These are phyloP conservation scores for Arabidopsis arenosa DNA, from an alignment of 345 rosid genomes.

Conservation along the genomic window DNA sequence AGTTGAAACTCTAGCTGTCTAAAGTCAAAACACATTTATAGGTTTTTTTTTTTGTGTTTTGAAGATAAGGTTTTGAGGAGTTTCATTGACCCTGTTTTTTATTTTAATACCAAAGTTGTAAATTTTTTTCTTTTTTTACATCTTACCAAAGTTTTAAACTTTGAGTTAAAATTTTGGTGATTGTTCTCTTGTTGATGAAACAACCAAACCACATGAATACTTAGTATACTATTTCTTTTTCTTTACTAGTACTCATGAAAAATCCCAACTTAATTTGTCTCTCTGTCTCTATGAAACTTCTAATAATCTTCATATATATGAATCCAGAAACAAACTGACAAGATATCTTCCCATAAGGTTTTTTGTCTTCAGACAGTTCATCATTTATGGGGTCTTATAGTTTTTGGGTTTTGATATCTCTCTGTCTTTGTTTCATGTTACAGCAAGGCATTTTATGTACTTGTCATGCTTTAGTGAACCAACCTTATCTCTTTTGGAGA, in stretches of 20 bases:
- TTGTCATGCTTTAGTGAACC: slow-evolving; percentile 36
- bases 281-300: slow-evolving; percentile 42
- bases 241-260: not conserved
- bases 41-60: not conserved
- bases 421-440: slow-evolving; percentile 30
- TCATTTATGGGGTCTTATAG: slow-evolving; percentile 36
- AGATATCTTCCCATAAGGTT: slow-evolving; percentile 25
- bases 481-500: not conserved
- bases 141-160: not conserved
- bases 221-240: not conserved
- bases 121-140: no score
- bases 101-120: no score
- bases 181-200: slow-evolving; percentile 9
- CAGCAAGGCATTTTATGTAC: slow-evolving; percentile 39
- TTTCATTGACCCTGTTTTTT: no score
- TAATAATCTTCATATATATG: slow-evolving; percentile 29
- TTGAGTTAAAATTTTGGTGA: slow-evolving; percentile 5
- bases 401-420: slow-evolving; percentile 15
- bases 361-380: slow-evolving; percentile 47
- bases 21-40: slow-evolving; percentile 34
- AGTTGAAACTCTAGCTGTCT: slow-evolving; percentile 30
- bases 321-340: slow-evolving; percentile 42
- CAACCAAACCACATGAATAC: slow-evolving; percentile 12
- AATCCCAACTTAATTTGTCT: slow-evolving; percentile 1
- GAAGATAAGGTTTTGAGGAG: slow-evolving; percentile 2